A percentile compares a stretch with the other conserved stretches of the same genome.
Conservation (phyloP, 1,284 basidiomycete species). For the Ustilago tritici region DNA sequence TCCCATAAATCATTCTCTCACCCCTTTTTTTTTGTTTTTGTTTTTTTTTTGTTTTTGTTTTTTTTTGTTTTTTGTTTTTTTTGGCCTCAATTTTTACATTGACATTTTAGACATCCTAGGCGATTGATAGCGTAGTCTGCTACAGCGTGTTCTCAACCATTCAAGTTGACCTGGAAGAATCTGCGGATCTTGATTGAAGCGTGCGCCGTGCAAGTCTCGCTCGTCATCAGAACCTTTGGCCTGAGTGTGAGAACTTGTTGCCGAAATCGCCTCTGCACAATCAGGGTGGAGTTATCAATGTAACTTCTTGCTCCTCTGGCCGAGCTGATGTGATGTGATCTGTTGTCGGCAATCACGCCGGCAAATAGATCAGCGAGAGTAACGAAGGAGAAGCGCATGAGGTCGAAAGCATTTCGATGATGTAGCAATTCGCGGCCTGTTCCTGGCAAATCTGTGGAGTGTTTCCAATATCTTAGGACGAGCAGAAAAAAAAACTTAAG, state of each 20-base stretch:
- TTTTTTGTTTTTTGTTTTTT: neutral
- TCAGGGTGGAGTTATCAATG: no score
- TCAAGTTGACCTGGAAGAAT: no score
- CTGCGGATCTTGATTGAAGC: no score
- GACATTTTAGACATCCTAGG: no score
- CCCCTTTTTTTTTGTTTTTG: neutral
- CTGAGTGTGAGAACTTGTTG: no score
- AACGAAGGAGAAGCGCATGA: neutral
- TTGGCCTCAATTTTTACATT: neutral
- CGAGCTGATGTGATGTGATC: neutral
- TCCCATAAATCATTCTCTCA: no score
- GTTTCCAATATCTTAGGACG: neutral
- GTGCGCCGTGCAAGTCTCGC: no score
- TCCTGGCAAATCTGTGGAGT: conserved; percentile 1
- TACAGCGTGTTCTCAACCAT: no score
- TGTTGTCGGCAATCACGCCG: neutral
- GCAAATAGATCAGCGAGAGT: no score
- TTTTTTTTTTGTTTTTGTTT: neutral
- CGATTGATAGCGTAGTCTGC: no score
- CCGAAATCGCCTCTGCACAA: neutral
- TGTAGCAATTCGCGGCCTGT: conserved; percentile 3
- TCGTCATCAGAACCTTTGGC: no score
- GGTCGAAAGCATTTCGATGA: conserved; percentile 11
- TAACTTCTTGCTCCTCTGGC: no score
- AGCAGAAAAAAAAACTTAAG: neutral